A percentile compares a stretch with the other conserved stretches of the same genome.
These are phyloP conservation scores for Saccharomycopsis hybrid DNA, from an alignment of 1,139 yeast genomes.

Conservation along the genomic window DNA sequence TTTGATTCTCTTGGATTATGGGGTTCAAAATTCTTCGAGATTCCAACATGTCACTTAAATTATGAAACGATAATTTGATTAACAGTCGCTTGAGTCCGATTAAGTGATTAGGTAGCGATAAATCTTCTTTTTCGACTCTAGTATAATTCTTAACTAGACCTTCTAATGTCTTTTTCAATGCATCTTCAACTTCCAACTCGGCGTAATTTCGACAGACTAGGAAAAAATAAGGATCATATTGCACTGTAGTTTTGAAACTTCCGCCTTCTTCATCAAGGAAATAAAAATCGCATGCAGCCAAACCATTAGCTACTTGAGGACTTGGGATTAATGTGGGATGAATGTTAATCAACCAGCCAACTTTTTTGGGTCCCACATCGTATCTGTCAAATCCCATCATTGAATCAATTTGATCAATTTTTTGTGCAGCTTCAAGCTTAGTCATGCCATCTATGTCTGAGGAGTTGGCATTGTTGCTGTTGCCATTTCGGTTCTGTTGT, in stretches of 20 bases:
- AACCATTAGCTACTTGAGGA: conserved; percentile 59
- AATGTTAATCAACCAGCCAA: conserved; percentile 90
- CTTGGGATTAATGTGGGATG: conserved; percentile 43
- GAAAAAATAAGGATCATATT: conserved; percentile 83
- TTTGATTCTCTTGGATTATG: conserved; percentile 60
- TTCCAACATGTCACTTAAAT: conserved; percentile 62
- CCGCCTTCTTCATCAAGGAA: conserved; percentile 98
- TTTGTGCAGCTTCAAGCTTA: conserved; percentile 39
- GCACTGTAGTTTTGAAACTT: conserved; percentile 77
- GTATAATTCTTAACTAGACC: conserved; percentile 49
- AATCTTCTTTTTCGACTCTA: conserved; percentile 66
- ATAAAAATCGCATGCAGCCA: conserved; percentile 89
- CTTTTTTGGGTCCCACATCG: conserved; percentile 63
- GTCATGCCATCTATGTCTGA: conserved; percentile 11
- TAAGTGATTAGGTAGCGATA: conserved; percentile 76
- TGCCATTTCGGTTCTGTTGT: too few relatives aligned
- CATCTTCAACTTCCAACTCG: conserved; percentile 85
- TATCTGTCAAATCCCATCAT: conserved; percentile 80
- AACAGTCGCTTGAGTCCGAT: conserved; percentile 66
- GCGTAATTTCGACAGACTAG: conserved; percentile 59
- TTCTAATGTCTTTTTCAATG: conserved; percentile 63
- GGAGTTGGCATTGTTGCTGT: conserved; percentile 25
- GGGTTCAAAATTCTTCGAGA: conserved; percentile 71
- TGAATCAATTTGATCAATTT: conserved; percentile 62
- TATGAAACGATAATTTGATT: conserved; percentile 66